Evolutionary conservation across 306 rosid genomes (phyloP).

Genomic region (Pterocarpus macrocarpus): DNA sequence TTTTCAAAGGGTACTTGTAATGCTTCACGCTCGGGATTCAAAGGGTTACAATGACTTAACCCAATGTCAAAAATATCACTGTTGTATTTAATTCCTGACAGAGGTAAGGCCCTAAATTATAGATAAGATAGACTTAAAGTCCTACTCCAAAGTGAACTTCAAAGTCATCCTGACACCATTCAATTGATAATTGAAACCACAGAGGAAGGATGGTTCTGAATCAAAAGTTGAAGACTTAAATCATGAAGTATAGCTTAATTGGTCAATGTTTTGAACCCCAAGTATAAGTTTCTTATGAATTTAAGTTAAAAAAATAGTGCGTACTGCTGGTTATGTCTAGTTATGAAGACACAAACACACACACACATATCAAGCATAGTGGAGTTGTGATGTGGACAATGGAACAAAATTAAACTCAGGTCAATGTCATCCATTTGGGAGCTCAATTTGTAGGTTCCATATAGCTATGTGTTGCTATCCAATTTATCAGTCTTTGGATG

Average conservation of each 20-base stretch:
- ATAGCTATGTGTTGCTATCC: constrained; percentile 18
- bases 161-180: background rate
- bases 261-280: background rate
- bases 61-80: constrained; percentile 24
- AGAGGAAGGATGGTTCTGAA: background rate
- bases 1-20: constrained; percentile 32
- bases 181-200: background rate
- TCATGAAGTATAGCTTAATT: background rate
- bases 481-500: constrained; percentile 1
- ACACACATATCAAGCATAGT: background rate
- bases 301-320: background rate
- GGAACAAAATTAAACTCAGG: constrained; percentile 12
- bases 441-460: constrained; percentile 11
- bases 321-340: background rate
- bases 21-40: constrained; percentile 31
- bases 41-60: constrained; percentile 4
- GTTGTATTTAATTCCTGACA: background rate
- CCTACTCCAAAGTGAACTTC: background rate
- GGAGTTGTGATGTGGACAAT: constrained; percentile 13
- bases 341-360: background rate
- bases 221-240: background rate
- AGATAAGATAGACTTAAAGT: background rate
- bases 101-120: background rate
- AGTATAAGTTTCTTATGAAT: background rate
- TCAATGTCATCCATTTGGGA: constrained; percentile 16